Base-by-base conservation (phyloP, 1,284 basidiomycete species). In the Polyporus tsugae region DNA sequence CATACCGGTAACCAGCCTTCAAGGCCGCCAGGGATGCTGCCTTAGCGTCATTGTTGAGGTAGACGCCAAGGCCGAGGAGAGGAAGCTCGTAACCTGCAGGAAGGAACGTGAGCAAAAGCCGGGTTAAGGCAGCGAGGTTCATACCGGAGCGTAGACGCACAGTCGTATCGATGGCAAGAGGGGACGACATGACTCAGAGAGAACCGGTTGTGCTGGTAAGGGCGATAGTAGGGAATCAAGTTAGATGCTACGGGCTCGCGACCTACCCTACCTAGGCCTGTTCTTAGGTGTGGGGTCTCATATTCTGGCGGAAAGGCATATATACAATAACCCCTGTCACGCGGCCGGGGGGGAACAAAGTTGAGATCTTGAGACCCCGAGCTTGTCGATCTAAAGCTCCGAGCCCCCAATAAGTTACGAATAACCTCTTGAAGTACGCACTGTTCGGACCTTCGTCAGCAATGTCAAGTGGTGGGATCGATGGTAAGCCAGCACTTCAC, bases 61-160 rank as follows among this genome's bases (percentile, higher is more conserved):
- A 96, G 13, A 95, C 92, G n/a, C 95, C 95, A 66, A 95, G 90
- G 1, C 95, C 95, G 0, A 96, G 84, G 55, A 58, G 55, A 58
- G 55, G 55, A 29, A 58, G 35, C n/a, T 58, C 55, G 17, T 58
- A 58, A 11, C 55, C 55, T 58, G 55, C 9, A 38, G 9, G 22
- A 13, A 22, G 33, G 3, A 33, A 9, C 15, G 17, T n/a, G 35
- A 58, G 33, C 35, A 11, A 38, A n/a, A 17, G 22, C 10, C 2
- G 2, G n/a, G 35, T 36, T 4, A 22, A 7, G 17, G 55, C 46
- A 4, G 46, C 9, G 46, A 49, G 19, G 46, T 11, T 35, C 55
- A 9, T 11, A 58, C 55, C 55, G 33, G 55, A 58, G 35, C 55
- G 55, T 3, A 58, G 35, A 11, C 55, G 55, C 9, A 58, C 55